phyloP scores from a whole-genome alignment of 441 rosid genomes.

The Erodium trifolium region DNA sequence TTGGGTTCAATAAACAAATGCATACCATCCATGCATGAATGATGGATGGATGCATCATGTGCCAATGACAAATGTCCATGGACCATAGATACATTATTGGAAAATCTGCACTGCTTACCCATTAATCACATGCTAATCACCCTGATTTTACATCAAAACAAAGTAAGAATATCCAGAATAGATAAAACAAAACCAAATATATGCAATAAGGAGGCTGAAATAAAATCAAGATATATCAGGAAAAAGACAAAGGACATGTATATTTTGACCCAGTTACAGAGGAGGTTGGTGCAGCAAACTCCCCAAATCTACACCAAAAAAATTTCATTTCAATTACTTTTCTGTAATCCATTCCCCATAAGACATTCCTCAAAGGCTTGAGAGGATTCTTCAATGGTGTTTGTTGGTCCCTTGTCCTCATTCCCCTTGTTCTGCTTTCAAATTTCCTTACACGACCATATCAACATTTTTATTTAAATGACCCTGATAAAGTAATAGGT shows the following conservation, averaged over 20 bases:
- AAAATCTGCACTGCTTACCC: neutral
- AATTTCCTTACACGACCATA: slow-evolving; percentile 15
- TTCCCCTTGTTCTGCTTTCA: slow-evolving; percentile 22
- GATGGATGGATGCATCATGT: neutral
- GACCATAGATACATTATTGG: too few relatives aligned
- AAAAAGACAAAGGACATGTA: too few relatives aligned
- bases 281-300: slow-evolving; percentile 59
- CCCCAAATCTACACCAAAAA: slow-evolving; percentile 23
- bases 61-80: neutral
- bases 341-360: slow-evolving; percentile 12
- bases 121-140: slow-evolving; percentile 2
- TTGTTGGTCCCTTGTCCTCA: slow-evolving; percentile 26
- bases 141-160: slow-evolving; percentile 6
- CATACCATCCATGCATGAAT: neutral
- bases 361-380: slow-evolving; percentile 21
- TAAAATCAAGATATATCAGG: too few relatives aligned
- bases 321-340: slow-evolving; percentile 2
- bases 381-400: slow-evolving; percentile 20
- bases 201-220: too few relatives aligned
- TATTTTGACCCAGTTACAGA: slow-evolving; percentile 13
- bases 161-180: neutral
- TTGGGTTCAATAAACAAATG: too few relatives aligned
- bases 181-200: neutral
- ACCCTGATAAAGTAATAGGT: slow-evolving; percentile 20
- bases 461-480: slow-evolving; percentile 8